Evolutionary conservation across 2,329 filamentous ascomycete genomes (phyloP).

Genomic region (Cylindrodendrum hubeiense): DNA sequence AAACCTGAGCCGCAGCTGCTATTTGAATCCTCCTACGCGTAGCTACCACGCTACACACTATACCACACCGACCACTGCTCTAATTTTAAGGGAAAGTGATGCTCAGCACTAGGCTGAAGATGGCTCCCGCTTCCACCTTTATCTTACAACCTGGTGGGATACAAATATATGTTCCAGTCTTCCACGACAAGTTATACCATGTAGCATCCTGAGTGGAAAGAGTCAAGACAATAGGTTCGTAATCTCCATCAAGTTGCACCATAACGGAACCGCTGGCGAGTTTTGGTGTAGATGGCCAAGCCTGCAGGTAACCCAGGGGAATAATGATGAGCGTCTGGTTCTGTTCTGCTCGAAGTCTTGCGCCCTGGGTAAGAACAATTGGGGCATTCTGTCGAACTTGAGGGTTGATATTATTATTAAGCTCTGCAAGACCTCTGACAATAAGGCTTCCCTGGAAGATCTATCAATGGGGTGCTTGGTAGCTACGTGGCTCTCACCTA

Average conservation of each 20-base stretch:
- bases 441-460: background rate
- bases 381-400: background rate
- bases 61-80: no score
- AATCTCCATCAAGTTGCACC: background rate
- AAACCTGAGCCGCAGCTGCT: no score
- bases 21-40: no score
- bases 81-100: no score
- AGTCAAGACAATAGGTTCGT: background rate
- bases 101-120: background rate
- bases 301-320: background rate
- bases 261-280: background rate
- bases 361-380: background rate
- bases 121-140: background rate
- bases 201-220: background rate
- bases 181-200: background rate
- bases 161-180: background rate
- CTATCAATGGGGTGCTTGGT: background rate
- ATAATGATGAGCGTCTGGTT: background rate
- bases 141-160: background rate
- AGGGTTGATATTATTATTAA: background rate
- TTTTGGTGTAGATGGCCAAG: background rate
- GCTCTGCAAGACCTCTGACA: background rate
- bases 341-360: background rate
- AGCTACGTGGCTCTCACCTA: background rate
- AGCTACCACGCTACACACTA: no score